phyloP scores from a whole-genome alignment of 1,284 basidiomycete genomes.

The Cryptococcus hybrid region DNA sequence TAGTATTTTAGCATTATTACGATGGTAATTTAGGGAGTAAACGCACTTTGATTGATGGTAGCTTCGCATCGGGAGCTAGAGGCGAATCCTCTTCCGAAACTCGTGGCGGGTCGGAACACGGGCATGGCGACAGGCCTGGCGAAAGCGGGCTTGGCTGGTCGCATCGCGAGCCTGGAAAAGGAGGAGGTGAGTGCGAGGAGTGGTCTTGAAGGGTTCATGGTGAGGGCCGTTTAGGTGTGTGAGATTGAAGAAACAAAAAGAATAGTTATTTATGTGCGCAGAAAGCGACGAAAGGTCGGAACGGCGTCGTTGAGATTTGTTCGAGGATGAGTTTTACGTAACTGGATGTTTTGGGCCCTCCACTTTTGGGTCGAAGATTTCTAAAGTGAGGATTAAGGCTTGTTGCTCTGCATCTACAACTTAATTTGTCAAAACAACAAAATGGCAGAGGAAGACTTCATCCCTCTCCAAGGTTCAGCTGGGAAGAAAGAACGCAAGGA shows the following conservation, averaged over 20 bases:
- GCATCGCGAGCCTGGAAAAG: constrained; percentile 27
- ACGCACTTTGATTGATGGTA: constrained; percentile 71
- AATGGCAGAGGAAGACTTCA: constrained; percentile 40
- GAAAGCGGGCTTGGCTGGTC: constrained; percentile 6
- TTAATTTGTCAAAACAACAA: background rate
- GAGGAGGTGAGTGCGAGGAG: constrained; percentile 25
- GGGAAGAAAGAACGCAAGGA: constrained; percentile 24
- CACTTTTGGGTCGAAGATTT: constrained; percentile 2
- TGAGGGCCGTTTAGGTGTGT: background rate
- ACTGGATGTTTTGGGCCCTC: background rate
- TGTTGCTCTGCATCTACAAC: background rate
- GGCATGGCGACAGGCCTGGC: constrained; percentile 18
- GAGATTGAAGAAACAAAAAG: background rate
- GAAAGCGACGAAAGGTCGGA: background rate
- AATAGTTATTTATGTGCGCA: background rate
- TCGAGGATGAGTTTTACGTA: background rate
- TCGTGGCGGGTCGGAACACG: constrained; percentile 45
- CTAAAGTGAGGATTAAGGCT: background rate
- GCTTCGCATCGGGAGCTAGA: constrained; percentile 58
- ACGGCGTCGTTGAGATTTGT: background rate
- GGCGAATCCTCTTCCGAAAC: constrained; percentile 56
- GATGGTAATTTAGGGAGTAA: background rate
- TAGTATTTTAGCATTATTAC: background rate
- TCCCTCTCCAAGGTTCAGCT: constrained; percentile 22
- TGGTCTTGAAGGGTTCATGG: constrained; percentile 15